Base-by-base conservation (phyloP, 2,329 filamentous ascomycete genomes). In the Clonostachys chloroleuca region DNA sequence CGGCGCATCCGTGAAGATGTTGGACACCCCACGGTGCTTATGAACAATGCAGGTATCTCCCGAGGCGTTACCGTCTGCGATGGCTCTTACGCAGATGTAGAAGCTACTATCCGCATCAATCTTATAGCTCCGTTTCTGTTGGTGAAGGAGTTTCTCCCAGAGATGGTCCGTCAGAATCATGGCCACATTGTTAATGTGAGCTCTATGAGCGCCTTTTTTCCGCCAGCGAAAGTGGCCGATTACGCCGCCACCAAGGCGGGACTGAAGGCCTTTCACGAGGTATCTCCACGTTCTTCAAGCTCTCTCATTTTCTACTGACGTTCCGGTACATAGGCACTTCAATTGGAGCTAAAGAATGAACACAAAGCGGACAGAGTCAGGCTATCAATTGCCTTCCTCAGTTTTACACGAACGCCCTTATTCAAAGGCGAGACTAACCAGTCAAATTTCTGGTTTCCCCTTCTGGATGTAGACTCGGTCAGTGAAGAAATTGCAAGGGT, bases 151-250 rank as follows among this genome's bases (percentile, higher is more conserved):
- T 89, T 89, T 64, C 68, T 91, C 2, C 86, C 86, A 0, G 60
- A 67, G 53, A 86, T 90, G 75, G 64, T 85, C 44, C 59, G 64
- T 8, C 59, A 59, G 12, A 83, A 89, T 66, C 86, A 90, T 66
- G 86, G 87, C 49, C 86, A 87, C 74, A 63, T 90, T 40, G 83
- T 89, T 17, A 89, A 83, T 1, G 75, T 90, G 18, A 81, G 86
- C 13, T 83, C 78, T 3, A 71, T 81, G 43, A 83, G 85, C 0
- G 76, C 78, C 12, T 87, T 80, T 65, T 54, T 81, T 8, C 70
- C 77, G 2, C 74, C 80, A 0, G 80, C 84, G 4, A 75, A 75
- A 54, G 78, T 88, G 72, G 77, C 84, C 35, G 84, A 89, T 65
- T 90, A 90, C 65, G 72, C 74, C 2, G 74, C 80, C 7, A 78